phyloP scores from a whole-genome alignment of 2,329 filamentous ascomycete species.

The Penicillium oxalicum region DNA sequence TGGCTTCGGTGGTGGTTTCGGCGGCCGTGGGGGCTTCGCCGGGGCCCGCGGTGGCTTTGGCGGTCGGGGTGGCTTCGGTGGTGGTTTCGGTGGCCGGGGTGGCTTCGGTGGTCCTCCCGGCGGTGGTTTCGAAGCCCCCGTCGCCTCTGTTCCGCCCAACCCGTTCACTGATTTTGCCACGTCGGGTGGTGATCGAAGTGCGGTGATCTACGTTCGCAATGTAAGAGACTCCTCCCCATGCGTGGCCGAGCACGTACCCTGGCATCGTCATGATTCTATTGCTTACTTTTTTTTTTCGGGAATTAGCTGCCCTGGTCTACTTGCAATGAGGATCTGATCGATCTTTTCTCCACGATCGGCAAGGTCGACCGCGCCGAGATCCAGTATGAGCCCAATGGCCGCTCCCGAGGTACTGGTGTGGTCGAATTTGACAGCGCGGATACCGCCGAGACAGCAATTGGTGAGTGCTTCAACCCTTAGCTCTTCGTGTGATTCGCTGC shows the following conservation, averaged over 20 bases:
- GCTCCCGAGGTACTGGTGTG: conserved; percentile 92
- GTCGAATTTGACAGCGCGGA: conserved; percentile 80
- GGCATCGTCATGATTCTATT: neutral
- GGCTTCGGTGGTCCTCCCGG: conserved; percentile 42
- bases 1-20: conserved; percentile 49
- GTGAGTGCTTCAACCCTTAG: conserved; percentile 39
- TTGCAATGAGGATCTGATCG: conserved; percentile 93
- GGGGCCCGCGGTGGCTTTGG: conserved; percentile 52
- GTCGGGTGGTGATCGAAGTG: conserved; percentile 73
- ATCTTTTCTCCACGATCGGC: conserved; percentile 95
- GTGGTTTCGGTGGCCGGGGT: conserved; percentile 38
- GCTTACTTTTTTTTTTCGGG: neutral
- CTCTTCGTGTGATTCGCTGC: neutral
- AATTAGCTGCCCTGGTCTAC: conserved; percentile 94
- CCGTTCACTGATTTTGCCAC: conserved; percentile 91
- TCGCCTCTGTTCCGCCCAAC: conserved; percentile 60
- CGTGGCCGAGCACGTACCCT: neutral
- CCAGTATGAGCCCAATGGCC: conserved; percentile 93
- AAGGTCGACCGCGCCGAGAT: conserved; percentile 99
- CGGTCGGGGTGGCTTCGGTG: conserved; percentile 47
- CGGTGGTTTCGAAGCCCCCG: conserved; percentile 35
- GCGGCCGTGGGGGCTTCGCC: conserved; percentile 45
- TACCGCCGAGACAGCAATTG: conserved; percentile 85
- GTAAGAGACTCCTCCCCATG: conserved; percentile 51
- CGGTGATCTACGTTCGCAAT: conserved; percentile 92